Evolutionary conservation across 441 rosid species (phyloP), one percentile per base, ranked within the genome.

Genomic region (Gossypium trilobum): DNA sequence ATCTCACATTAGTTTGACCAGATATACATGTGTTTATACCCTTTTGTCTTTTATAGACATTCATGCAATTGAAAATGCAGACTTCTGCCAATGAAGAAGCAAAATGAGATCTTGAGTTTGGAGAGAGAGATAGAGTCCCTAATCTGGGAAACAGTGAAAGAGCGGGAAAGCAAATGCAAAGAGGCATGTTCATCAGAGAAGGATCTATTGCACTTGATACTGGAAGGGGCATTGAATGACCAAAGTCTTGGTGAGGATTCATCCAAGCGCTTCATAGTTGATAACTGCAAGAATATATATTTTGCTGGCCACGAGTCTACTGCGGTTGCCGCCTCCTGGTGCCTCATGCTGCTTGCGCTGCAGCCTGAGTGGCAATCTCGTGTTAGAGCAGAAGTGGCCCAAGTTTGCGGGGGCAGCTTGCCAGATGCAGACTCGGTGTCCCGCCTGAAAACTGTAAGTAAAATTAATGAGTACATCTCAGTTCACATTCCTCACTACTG

Each of bases 141-240:
- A 50, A 91, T 91, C 50, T 89, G 95, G 93, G 88, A 86, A 36
- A 80, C 91, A 9, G 92, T 88, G 44, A 79, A 89, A 52, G 87
- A 84, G 27, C 82, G 95, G 1, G 80, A 78, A 70, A 73, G 62
- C 10, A 82, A 83, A 52, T 74, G 79, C 71, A 13, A 14, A 2
- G 74, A 80, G 73, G 20, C 73, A 55, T 23, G 76, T 39, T 77
- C 83, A n/a, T 52, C 50, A 0, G 82, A 81, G 54, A 88, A 82
- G 74, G 95, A 89, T 76, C 70, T 89, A 5, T 72, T 89, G 88
- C 92, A 85, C 67, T n/a, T 77, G 42, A 80, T 89, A 44, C 77
- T 88, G 17, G 88, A 89, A n/a, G 92, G 84, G 17, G 87, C 91
- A 0, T 46, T 76, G 27, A 85, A 77, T 44, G 78, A 78, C 69